Conservation (phyloP, 2,329 filamentous ascomycete species). For the Hymenoscyphus albidus region DNA sequence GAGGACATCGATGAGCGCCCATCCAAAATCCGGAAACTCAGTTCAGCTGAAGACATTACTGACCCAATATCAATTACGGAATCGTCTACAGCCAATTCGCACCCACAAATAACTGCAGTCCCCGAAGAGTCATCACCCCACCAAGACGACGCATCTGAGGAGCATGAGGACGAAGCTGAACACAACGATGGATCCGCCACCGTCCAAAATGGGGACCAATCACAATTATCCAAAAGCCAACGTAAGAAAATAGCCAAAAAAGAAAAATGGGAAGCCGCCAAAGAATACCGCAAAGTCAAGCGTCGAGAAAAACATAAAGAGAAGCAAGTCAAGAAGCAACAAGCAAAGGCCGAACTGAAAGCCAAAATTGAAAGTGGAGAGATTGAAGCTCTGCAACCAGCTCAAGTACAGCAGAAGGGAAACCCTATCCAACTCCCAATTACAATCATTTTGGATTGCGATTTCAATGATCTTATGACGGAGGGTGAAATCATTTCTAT, state of each 20-base stretch:
- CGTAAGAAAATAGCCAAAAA: slow-evolving; percentile 72
- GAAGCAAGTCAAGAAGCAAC: slow-evolving; percentile 47
- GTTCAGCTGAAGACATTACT: slow-evolving; percentile 11
- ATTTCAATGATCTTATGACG: slow-evolving; percentile 86
- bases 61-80: background rate
- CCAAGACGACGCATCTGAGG: slow-evolving; percentile 2
- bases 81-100: background rate
- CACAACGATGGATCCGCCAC: background rate
- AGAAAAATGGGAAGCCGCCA: slow-evolving; percentile 72
- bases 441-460: slow-evolving; percentile 82
- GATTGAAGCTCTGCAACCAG: slow-evolving; percentile 20
- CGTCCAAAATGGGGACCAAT: slow-evolving; percentile 10
- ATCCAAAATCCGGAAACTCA: slow-evolving; percentile 32
- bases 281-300: slow-evolving; percentile 52
- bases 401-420: slow-evolving; percentile 7
- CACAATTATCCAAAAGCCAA: slow-evolving; percentile 73
- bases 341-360: slow-evolving; percentile 44
- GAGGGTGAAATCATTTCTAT: slow-evolving; percentile 83
- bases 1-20: slow-evolving; percentile 31
- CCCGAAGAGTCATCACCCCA: slow-evolving; percentile 4
- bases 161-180: background rate
- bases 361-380: slow-evolving; percentile 35
- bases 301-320: slow-evolving; percentile 51
- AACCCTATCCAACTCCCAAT: slow-evolving; percentile 62
- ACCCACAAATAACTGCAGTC: background rate